These are phyloP conservation scores for Teunomyces barrocoloradensis DNA, from an alignment of 805 yeast species.

Conservation along the genomic window DNA sequence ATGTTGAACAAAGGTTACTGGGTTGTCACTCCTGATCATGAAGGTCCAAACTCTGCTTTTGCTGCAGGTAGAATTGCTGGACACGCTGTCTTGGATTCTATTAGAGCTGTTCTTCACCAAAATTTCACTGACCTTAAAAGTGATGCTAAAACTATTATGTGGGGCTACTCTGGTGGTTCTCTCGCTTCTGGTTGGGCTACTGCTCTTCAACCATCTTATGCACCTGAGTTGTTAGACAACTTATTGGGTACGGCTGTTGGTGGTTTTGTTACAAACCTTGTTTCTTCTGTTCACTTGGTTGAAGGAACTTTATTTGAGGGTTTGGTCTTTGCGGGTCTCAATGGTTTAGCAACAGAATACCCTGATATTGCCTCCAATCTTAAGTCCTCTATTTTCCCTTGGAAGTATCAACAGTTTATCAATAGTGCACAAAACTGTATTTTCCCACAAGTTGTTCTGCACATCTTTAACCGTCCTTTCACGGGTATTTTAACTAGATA, in stretches of 20 bases:
- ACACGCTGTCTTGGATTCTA: conserved; percentile 16
- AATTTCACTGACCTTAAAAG: conserved; percentile 13
- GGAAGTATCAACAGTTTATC: background rate
- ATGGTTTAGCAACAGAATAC: conserved; percentile 31
- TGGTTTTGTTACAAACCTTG: conserved; percentile 33
- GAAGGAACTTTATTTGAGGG: conserved; percentile 29
- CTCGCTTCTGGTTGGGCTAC: conserved; percentile 24
- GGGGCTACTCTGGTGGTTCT: conserved; percentile 28
- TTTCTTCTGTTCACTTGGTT: conserved; percentile 19
- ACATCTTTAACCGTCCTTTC: background rate
- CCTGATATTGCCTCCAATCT: conserved; percentile 17
- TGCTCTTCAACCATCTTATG: conserved; percentile 20
- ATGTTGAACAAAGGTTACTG: conserved; percentile 18
- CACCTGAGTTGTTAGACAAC: conserved; percentile 16
- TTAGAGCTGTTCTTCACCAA: conserved; percentile 14
- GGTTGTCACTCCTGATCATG: conserved; percentile 19
- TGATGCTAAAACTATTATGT: conserved; percentile 15
- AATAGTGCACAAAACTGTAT: background rate
- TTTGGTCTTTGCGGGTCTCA: conserved; percentile 24
- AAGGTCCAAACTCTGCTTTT: conserved; percentile 19
- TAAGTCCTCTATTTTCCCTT: conserved; percentile 4
- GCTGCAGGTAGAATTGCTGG: conserved; percentile 19
- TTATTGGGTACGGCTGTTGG: conserved; percentile 32
- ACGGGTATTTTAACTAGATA: background rate
- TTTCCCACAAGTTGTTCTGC: background rate